Percentiles rank a stretch among this genome's conserved stretches.
These are phyloP conservation scores for Agaricales sp. DNA, from an alignment of 1,284 basidiomycete species.

Conservation along the genomic window DNA sequence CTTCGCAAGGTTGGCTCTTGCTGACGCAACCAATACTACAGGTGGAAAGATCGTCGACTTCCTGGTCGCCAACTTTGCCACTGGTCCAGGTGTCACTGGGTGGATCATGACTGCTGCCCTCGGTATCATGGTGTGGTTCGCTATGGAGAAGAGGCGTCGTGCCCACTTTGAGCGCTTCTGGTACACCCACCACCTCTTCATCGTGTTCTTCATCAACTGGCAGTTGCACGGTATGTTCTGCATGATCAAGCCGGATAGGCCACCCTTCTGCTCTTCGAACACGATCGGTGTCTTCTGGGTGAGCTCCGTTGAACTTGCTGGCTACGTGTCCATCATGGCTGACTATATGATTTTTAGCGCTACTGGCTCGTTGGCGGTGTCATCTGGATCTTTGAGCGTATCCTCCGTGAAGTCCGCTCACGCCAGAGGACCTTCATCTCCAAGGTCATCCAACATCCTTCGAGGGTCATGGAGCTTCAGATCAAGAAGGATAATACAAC, in stretches of 20 bases:
- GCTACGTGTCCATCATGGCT: background rate
- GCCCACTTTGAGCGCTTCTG: conserved; percentile 79
- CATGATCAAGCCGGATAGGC: conserved; percentile 84
- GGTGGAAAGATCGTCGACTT: conserved; percentile 45
- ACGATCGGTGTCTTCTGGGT: conserved; percentile 92
- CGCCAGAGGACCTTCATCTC: conserved; percentile 83
- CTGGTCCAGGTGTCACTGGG: conserved; percentile 83
- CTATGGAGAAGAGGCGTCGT: conserved; percentile 67
- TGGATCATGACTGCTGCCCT: conserved; percentile 81
- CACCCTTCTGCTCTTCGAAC: conserved; percentile 76
- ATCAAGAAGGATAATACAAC: conserved; percentile 88
- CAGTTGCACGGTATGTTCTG: conserved; percentile 93
- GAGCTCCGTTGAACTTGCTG: conserved; percentile 23
- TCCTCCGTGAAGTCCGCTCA: conserved; percentile 80
- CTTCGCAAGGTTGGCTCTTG: conserved; percentile 58
- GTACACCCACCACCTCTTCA: conserved; percentile 85
- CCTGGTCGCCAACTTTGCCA: conserved; percentile 77
- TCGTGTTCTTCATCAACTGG: conserved; percentile 85
- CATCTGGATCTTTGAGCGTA: conserved; percentile 77
- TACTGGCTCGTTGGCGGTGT: conserved; percentile 84
- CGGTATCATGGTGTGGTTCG: conserved; percentile 72
- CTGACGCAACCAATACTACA: conserved; percentile 39
- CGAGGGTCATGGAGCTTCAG: conserved; percentile 83
- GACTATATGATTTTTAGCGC: conserved; percentile 33
- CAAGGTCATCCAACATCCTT: conserved; percentile 90